These are phyloP conservation scores for Aspergillus hancockii DNA, from an alignment of 495 filamentous ascomycete species.

Conservation along the genomic window DNA sequence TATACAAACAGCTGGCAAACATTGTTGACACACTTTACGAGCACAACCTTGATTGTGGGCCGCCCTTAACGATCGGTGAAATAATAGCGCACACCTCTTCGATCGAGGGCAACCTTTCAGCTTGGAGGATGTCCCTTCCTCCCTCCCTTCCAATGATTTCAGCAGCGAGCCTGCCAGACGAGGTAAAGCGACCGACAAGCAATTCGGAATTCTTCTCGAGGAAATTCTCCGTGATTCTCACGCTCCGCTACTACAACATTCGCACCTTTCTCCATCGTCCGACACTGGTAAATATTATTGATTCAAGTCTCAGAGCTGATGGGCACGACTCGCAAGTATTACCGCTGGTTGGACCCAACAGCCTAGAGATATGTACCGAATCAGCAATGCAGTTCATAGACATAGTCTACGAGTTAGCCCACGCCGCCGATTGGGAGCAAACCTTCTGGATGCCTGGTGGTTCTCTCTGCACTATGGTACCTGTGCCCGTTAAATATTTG, in stretches of 20 bases:
- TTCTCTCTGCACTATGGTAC: slow-evolving; percentile 46
- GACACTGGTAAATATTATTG: slow-evolving; percentile 40
- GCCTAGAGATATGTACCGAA: slow-evolving; percentile 36
- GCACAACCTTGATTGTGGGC: slow-evolving; percentile 39
- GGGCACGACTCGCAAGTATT: slow-evolving; percentile 22
- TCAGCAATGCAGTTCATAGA: slow-evolving; percentile 40
- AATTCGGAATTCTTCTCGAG: slow-evolving; percentile 12
- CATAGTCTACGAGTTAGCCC: slow-evolving; percentile 33
- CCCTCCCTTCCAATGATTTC: slow-evolving; percentile 14
- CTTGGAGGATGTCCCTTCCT: slow-evolving; percentile 22
- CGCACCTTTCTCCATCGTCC: slow-evolving; percentile 40
- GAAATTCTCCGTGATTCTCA: slow-evolving; percentile 36
- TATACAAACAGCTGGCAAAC: slow-evolving; percentile 30
- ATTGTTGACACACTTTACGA: slow-evolving; percentile 41
- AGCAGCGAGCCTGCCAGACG: not conserved
- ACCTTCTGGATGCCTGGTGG: slow-evolving; percentile 44
- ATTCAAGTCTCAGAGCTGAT: slow-evolving; percentile 28
- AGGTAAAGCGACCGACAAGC: slow-evolving; percentile 1
- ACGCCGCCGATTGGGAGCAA: slow-evolving; percentile 24
- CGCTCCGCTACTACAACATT: slow-evolving; percentile 39
- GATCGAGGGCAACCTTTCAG: slow-evolving; percentile 20
- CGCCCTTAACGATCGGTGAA: slow-evolving; percentile 16
- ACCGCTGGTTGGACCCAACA: slow-evolving; percentile 38
- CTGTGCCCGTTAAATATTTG: too few relatives aligned
- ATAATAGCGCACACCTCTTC: slow-evolving; percentile 18